Conservation (phyloP, 345 rosid species). For the Euclidium syriacum region DNA sequence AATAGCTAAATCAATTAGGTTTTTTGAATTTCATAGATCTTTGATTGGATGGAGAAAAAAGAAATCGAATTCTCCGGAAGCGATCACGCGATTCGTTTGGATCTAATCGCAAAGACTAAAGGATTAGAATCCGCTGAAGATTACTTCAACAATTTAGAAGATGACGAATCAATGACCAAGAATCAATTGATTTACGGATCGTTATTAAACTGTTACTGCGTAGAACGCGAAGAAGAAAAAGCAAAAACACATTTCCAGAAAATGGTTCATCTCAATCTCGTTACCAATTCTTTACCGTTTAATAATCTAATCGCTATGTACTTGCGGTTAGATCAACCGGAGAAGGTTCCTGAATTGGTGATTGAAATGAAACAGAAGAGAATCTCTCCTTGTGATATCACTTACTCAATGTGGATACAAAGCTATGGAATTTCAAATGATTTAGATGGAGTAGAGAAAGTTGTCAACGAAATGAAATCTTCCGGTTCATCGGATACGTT, state of each 20-base stretch:
- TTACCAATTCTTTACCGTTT: conserved; percentile 39
- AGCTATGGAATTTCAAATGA: conserved; percentile 47
- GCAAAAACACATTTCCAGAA: conserved; percentile 48
- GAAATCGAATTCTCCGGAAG: conserved; percentile 33
- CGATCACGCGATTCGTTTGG: conserved; percentile 50
- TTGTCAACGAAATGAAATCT: conserved; percentile 40
- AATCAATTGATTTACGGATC: conserved; percentile 42
- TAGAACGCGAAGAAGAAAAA: conserved; percentile 39
- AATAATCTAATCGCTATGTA: conserved; percentile 53
- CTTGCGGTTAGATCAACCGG: conserved; percentile 48
- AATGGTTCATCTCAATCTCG: conserved; percentile 44
- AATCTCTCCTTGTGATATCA: conserved; percentile 22
- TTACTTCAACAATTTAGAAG: conserved; percentile 41
- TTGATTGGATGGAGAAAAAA: conserved; percentile 82
- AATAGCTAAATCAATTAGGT: not conserved
- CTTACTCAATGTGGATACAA: conserved; percentile 54
- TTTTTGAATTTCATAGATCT: conserved; percentile 34
- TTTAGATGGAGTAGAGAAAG: conserved; percentile 28
- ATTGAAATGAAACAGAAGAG: conserved; percentile 51
- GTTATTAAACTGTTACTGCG: conserved; percentile 62
- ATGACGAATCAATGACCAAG: conserved; percentile 32
- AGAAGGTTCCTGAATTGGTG: conserved; percentile 46
- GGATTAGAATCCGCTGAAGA: conserved; percentile 60
- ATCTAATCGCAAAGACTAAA: conserved; percentile 54
- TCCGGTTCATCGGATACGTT: conserved; percentile 44